phyloP scores from a whole-genome alignment of 257 asterid genomes.

The Coffea canephora region DNA sequence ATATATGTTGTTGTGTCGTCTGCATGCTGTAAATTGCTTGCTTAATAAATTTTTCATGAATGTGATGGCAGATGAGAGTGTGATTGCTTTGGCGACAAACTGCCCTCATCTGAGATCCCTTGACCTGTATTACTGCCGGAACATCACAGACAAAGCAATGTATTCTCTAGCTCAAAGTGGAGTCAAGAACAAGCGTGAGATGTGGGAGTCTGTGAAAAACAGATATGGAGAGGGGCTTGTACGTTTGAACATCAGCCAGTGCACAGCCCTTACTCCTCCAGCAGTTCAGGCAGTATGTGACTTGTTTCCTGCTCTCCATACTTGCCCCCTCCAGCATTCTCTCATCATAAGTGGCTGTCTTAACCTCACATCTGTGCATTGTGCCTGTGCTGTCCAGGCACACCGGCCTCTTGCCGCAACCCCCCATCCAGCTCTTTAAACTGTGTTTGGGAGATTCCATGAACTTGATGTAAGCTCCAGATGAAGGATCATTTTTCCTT shows the following conservation, averaged over 20 bases:
- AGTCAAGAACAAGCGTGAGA: conserved; percentile 49
- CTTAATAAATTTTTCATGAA: neutral
- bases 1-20: neutral
- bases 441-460: neutral
- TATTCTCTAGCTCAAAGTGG: conserved; percentile 85
- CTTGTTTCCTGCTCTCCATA: conserved; percentile 89
- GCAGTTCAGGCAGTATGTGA: conserved; percentile 98
- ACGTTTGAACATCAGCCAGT: conserved; percentile 88
- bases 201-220: conserved; percentile 64
- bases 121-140: conserved; percentile 85
- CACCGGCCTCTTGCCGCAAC: conserved; percentile 47
- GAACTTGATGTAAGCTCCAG: conserved; percentile 1
- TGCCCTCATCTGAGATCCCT: conserved; percentile 80
- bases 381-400: conserved; percentile 69
- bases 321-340: conserved; percentile 82
- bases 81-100: conserved; percentile 74
- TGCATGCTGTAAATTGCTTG: neutral
- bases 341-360: conserved; percentile 93
- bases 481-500: conserved; percentile 5
- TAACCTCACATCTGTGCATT: conserved; percentile 76
- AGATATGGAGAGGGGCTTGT: conserved; percentile 76
- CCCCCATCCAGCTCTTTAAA: conserved; percentile 70
- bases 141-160: conserved; percentile 87
- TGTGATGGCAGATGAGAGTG: conserved; percentile 70
- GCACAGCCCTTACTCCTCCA: conserved; percentile 97